Evolutionary conservation across 2,329 filamentous ascomycete genomes (phyloP).

Genomic region (Paecilomyces niveus): DNA sequence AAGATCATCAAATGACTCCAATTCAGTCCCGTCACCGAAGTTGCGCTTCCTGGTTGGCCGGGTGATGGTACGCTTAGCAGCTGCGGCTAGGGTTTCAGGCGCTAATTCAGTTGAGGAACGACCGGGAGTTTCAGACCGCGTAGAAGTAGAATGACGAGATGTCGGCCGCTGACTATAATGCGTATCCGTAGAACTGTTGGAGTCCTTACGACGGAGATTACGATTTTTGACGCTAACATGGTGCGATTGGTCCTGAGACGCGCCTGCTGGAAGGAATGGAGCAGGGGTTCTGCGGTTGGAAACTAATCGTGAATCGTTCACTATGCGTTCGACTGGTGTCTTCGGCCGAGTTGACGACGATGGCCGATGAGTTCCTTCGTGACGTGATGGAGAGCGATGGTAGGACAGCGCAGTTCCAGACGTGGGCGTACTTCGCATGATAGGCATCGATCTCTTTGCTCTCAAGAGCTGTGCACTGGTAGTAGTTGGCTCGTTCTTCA

Average conservation of each 20-base stretch:
- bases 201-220: slow-evolving; percentile 72
- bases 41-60: slow-evolving; percentile 63
- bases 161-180: slow-evolving; percentile 32
- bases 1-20: slow-evolving; percentile 90
- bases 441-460: slow-evolving; percentile 55
- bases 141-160: slow-evolving; percentile 32
- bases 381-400: slow-evolving; percentile 31
- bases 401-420: slow-evolving; percentile 22
- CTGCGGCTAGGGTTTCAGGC: slow-evolving; percentile 45
- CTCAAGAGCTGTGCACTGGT: slow-evolving; percentile 50
- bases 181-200: slow-evolving; percentile 57
- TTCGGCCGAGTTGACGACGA: slow-evolving; percentile 49
- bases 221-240: slow-evolving; percentile 68
- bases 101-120: slow-evolving; percentile 40
- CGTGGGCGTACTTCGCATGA: slow-evolving; percentile 42
- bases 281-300: slow-evolving; percentile 53
- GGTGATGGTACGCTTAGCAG: slow-evolving; percentile 63
- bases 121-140: slow-evolving; percentile 44
- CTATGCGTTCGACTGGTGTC: slow-evolving; percentile 60
- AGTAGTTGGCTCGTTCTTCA: slow-evolving; percentile 42
- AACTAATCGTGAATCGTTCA: slow-evolving; percentile 28
- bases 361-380: slow-evolving; percentile 26
- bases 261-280: slow-evolving; percentile 75
- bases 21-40: slow-evolving; percentile 87
- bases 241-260: slow-evolving; percentile 66